Conservation (phyloP, 1,139 yeast species). For the Arxiozyma telluris region DNA sequence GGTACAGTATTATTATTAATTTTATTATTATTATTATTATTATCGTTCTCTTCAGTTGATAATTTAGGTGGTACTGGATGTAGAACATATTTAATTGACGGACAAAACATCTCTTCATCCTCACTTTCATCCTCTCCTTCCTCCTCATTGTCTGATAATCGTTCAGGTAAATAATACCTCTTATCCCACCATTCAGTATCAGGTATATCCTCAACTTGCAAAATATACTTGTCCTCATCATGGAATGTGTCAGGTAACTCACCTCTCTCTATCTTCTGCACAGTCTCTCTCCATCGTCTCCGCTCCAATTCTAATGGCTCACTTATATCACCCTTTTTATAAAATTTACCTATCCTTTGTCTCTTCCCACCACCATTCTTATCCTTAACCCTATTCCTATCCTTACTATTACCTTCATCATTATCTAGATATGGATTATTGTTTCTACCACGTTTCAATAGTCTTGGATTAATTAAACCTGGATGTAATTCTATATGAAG, state of each 20-base stretch:
- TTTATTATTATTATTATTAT: constrained; percentile 23
- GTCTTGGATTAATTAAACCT: constrained; percentile 10
- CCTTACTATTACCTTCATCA: neutral
- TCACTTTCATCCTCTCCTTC: constrained; percentile 22
- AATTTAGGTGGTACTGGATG: constrained; percentile 69
- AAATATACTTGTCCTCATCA: constrained; percentile 20
- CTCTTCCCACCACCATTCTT: neutral
- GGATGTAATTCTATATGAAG: constrained; percentile 27
- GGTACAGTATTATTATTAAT: constrained; percentile 43
- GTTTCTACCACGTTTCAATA: constrained; percentile 13
- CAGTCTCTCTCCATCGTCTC: constrained; percentile 4
- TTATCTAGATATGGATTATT: constrained; percentile 25
- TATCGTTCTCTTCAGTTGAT: constrained; percentile 38
- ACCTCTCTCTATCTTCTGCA: constrained; percentile 14
- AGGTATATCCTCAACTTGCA: constrained; percentile 12
- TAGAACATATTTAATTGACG: constrained; percentile 46
- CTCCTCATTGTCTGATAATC: constrained; percentile 12
- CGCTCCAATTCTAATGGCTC: neutral
- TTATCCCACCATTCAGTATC: constrained; percentile 29
- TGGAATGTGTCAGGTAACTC: constrained; percentile 20
- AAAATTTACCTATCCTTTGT: constrained; percentile 14
- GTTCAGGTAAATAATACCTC: constrained; percentile 13
- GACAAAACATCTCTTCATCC: constrained; percentile 16
- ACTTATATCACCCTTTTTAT: constrained; percentile 20
- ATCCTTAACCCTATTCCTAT: no score